Evolutionary conservation across 805 yeast genomes (phyloP).

Genomic region (Metschnikowia gelsemii): DNA sequence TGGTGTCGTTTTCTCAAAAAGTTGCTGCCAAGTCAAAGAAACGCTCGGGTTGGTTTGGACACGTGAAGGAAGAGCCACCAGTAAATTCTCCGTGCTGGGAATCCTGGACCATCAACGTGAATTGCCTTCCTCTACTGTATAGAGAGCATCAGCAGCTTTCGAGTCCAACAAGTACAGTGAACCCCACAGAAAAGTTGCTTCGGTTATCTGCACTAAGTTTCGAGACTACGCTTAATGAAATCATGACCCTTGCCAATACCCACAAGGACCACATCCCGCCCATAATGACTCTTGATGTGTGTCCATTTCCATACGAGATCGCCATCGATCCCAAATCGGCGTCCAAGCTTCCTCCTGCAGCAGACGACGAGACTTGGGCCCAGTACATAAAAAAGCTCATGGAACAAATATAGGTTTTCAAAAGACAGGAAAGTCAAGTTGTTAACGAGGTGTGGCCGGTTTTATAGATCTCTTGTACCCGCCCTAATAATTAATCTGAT

Average conservation of each 20-base stretch:
- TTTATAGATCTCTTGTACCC: no score
- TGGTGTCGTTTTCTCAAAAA: slow-evolving; percentile 41
- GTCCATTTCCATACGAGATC: slow-evolving; percentile 60
- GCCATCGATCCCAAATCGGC: slow-evolving; percentile 21
- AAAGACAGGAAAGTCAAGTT: no score
- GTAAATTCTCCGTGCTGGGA: slow-evolving; percentile 63
- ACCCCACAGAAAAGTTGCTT: slow-evolving; percentile 27
- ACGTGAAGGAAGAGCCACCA: slow-evolving; percentile 20
- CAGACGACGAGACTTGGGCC: slow-evolving; percentile 42
- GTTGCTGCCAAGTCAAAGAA: slow-evolving; percentile 37
- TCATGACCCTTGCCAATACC: slow-evolving; percentile 53
- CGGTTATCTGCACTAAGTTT: slow-evolving; percentile 37
- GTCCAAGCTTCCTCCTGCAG: slow-evolving; percentile 13
- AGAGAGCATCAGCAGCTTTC: slow-evolving; percentile 10
- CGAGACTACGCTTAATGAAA: slow-evolving; percentile 41
- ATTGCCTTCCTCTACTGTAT: slow-evolving; percentile 35
- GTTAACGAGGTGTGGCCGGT: no score
- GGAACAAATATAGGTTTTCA: slow-evolving; percentile 12
- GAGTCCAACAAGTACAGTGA: slow-evolving; percentile 10
- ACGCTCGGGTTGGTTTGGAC: slow-evolving; percentile 58
- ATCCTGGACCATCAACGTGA: slow-evolving; percentile 59
- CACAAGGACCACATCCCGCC: slow-evolving; percentile 73
- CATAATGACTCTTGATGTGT: slow-evolving; percentile 59
- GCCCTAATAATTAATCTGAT: no score
- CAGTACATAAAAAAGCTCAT: slow-evolving; percentile 28